Base-by-base conservation (phyloP, 1,139 yeast species). In the Magnusiomyces suaveolens region DNA sequence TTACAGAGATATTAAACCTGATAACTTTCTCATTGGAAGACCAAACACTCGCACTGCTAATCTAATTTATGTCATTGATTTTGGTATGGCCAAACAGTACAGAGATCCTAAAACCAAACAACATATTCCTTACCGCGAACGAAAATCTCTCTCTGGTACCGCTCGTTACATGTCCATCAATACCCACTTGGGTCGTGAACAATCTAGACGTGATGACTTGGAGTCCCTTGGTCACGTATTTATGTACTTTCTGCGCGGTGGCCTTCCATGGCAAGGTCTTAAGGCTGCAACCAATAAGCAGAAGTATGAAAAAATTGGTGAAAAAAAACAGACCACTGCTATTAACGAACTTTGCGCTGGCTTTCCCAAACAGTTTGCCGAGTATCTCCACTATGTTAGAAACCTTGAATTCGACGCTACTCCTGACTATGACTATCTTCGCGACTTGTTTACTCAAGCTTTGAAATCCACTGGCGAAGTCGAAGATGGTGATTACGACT, bases 201-300 rank as follows among this genome's bases (percentile, higher is more conserved):
- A 92, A 72, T 83, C 89, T 59, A 83, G 98, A 72, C 81, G 98
- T 69, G 98, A 92, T 71, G 98, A 92, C 71, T 80, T 92, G 72
- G 98, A 92, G 73, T 84, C 95, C 61, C 79, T 92, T 70, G 97
- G 97, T 46, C 92, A 92, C 69, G 97, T 92, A 47, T 81, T 92
- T 66, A 88, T 92, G 65, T 92, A 92, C 73, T 92, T 92, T 69
- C 83, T 95, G 70, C 82, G 96, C 60, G 98, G 98, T 44, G 86
- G 94, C 24, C 77, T 92, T 66, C 98, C 98, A 53, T 92, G 98
- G 98, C 98, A 92, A 74, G 98, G 98, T 16, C 80, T 92, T 65
- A 89, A 89, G 70, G 98, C 98, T 38, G 95, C 92, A 49, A 89
- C 97, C 21, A 92, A 92, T 75, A 84, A 95, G 72, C 97, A 92